Base-by-base conservation (phyloP, 2,329 filamentous ascomycete genomes). In the Penicillium nordicum region DNA sequence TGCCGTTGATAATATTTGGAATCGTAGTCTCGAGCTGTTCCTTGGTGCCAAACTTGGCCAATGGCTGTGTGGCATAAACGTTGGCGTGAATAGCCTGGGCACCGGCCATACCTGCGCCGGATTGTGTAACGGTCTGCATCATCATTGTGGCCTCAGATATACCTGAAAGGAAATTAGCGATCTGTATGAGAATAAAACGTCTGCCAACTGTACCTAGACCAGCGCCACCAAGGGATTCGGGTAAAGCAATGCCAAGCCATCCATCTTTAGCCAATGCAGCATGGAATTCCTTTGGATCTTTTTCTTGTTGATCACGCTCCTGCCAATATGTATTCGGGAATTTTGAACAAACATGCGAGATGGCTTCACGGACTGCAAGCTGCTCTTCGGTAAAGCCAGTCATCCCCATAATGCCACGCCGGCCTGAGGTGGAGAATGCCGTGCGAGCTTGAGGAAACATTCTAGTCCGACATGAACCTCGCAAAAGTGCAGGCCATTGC, bases 131-230 rank as follows among this genome's bases (percentile, higher is more conserved):
- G 2, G 89, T 89, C 66, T 95, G 90, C 79, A 94, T 82, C 89
- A 94, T 93, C 82, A 93, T 89, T 0, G 87, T 90, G 0, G 90
- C 90, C 69, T 94, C 90, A 0, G 88, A 87, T 36, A 95, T 91
- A 5, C 70, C 70, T 72, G 42, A 16, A 36, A 5, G 1, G 12
- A 6, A 12, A 9, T 55, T 14, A 50, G 9, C 86, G 14, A 12
- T 59, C 6, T 37, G 5, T 0, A 6, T n/a, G 3, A 37, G 9
- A 25, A 29, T 21, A 7, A 18, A 10, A n/a, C 1, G 2, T 30
- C 3, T 8, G 5, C n/a, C 10, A 38, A 18, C 53, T 50, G 25
- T 58, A 67, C 74, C 89, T 9, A 95, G 74, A 0, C 88, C 89
- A 1, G 88, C 82, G 0, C 90, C 90, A 3, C 90, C 90, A 0